Conservation (phyloP, 2,329 filamentous ascomycete species). For the Pyrenochaeta sp. region DNA sequence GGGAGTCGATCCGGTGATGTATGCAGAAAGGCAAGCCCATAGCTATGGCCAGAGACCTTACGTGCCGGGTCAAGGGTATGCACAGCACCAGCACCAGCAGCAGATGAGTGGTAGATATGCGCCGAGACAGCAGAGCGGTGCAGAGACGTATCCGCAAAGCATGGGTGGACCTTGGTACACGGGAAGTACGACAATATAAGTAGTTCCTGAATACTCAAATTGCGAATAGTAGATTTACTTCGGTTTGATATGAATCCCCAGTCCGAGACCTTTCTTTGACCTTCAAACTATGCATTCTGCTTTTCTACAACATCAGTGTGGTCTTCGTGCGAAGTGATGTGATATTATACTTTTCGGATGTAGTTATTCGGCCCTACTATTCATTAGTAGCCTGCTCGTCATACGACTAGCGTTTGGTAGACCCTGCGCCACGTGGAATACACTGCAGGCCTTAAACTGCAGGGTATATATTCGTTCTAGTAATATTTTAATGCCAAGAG, state of each 20-base stretch:
- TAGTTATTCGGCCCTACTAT: not conserved
- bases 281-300: not conserved
- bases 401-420: not conserved
- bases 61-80: not conserved
- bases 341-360: not conserved
- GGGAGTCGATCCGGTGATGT: not conserved
- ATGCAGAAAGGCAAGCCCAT: not conserved
- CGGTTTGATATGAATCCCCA: not conserved
- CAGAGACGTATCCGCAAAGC: constrained; percentile 11
- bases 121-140: not conserved
- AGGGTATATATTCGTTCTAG: too few species aligned
- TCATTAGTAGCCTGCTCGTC: not conserved
- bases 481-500: too few species aligned
- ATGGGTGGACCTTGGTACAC: constrained; percentile 19
- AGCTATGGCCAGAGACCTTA: not conserved
- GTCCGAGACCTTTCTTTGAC: not conserved
- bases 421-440: not conserved
- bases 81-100: not conserved
- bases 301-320: not conserved
- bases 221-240: not conserved
- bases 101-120: not conserved
- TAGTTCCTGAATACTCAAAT: not conserved
- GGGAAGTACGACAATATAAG: not conserved
- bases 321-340: not conserved
- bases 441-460: too few species aligned